Evolutionary conservation across 2,329 filamentous ascomycete species (phyloP), one percentile per base, ranked within the genome.

Genomic region (Botrytis aclada): DNA sequence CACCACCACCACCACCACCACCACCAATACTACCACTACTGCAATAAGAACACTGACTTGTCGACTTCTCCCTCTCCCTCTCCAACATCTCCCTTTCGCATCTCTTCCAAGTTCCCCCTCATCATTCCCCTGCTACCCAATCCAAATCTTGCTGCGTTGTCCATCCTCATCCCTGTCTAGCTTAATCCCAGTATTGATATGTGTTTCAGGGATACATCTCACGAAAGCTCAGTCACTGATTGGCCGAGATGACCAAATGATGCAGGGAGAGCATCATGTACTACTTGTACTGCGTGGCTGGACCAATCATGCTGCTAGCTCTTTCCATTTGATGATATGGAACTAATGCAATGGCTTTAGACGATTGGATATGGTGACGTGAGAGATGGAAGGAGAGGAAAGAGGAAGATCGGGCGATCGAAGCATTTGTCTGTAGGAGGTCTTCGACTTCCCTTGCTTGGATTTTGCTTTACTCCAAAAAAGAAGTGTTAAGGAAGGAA

Each of bases 351-450:
- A 56, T 56, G n/a, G 51, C 12, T 32, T 29, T 56, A 56, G 51
- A 18, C 51, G 51, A 56, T 56, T 56, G 51, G 51, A 56, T 29
- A 29, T 56, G n/a, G 14, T 56, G 51, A 56, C 14, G 51, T 12
- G 51, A 56, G 51, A 56, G 51, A 56, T 56, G n/a, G 51, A 56
- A 56, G n/a, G 51, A 18, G 18, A 22, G 32, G 51, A 56, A 32
- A 56, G 51, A 56, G 51, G n/a, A 56, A 56, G 64, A 67, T 67
- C 65, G 65, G 65, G 47, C 65, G 65, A 67, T 67, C 65, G 56
- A 56, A 41, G 47, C 47, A n/a, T 22, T 41, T 56, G 62, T 54
- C 22, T 41, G 64, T 39, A 54, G 34, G 25, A 67, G 34, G 34
- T 41, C 47, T 41, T 67, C 47, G 47, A 67, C n/a, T 32, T 56